A percentile compares a stretch with the other conserved stretches of the same genome.
Evolutionary conservation across 306 rosid species (phyloP).

Genomic region (Trifolium fragiferum): DNA sequence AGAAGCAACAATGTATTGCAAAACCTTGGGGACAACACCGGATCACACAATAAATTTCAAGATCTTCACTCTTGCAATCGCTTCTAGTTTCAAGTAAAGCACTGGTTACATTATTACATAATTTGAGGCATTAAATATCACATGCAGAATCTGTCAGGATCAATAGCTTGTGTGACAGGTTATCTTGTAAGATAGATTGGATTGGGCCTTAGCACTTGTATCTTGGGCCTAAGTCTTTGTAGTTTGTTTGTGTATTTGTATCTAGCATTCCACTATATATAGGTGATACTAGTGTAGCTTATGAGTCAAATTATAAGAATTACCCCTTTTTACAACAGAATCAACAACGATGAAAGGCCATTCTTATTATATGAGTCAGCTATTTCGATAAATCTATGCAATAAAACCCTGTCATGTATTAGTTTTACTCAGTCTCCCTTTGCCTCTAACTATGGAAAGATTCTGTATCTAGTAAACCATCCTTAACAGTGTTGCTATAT

Average conservation of each 20-base stretch:
- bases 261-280: too few relatives aligned
- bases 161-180: too few relatives aligned
- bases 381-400: background rate
- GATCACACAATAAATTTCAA: conserved; percentile 26
- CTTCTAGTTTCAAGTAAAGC: background rate
- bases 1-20: conserved; percentile 15
- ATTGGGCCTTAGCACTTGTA: too few relatives aligned
- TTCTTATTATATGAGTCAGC: background rate
- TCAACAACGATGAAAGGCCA: background rate
- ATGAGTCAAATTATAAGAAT: too few relatives aligned
- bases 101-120: background rate
- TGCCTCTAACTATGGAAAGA: background rate
- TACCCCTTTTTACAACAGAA: too few relatives aligned
- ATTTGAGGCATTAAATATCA: background rate
- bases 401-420: too few relatives aligned
- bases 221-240: too few relatives aligned
- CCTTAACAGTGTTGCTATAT: too few relatives aligned
- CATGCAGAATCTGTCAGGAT: background rate
- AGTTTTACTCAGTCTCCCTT: background rate
- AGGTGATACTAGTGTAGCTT: too few relatives aligned
- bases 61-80: background rate
- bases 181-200: too few relatives aligned
- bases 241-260: too few relatives aligned
- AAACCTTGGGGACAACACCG: background rate
- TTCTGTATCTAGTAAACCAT: too few relatives aligned